These are phyloP conservation scores for Cordyceps farinosa DNA, from an alignment of 2,329 filamentous ascomycete genomes.

Conservation along the genomic window DNA sequence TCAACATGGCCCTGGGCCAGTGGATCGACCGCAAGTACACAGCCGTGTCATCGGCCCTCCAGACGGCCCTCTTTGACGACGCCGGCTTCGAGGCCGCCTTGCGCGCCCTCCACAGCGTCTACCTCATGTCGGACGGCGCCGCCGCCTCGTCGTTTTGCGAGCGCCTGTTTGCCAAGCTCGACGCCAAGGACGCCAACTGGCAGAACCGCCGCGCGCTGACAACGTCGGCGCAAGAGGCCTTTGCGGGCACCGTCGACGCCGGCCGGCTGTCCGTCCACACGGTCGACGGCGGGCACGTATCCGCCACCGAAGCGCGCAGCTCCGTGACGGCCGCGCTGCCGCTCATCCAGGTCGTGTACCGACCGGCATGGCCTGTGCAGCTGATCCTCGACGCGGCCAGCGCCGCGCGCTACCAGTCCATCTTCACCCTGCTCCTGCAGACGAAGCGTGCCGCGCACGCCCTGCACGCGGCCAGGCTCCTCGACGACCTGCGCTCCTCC, in stretches of 20 bases:
- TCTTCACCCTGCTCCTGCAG: conserved; percentile 76
- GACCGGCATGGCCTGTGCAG: conserved; percentile 61
- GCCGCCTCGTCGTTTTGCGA: conserved; percentile 62
- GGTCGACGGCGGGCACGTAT: conserved; percentile 36
- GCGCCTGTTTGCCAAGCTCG: conserved; percentile 71
- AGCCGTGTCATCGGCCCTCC: conserved; percentile 63
- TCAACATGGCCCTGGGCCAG: conserved; percentile 65
- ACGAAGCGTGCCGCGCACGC: conserved; percentile 66
- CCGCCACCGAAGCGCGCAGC: conserved; percentile 46
- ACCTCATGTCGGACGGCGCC: conserved; percentile 72
- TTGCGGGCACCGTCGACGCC: conserved; percentile 54
- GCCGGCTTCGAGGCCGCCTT: conserved; percentile 66
- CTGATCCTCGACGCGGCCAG: conserved; percentile 70
- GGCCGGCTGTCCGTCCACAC: conserved; percentile 59
- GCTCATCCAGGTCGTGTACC: conserved; percentile 63
- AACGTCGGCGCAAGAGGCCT: conserved; percentile 71
- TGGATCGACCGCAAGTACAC: conserved; percentile 76
- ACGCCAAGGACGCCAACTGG: conserved; percentile 60
- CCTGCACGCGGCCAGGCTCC: conserved; percentile 54
- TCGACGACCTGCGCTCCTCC: conserved; percentile 29
- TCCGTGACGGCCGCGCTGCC: conserved; percentile 58
- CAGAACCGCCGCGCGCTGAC: conserved; percentile 78
- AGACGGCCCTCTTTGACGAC: conserved; percentile 61
- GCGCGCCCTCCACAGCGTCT: conserved; percentile 66
- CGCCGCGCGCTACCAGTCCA: conserved; percentile 62